Evolutionary conservation across 2,329 filamentous ascomycete species (phyloP).

Genomic region (Cyphellophora attinorum): DNA sequence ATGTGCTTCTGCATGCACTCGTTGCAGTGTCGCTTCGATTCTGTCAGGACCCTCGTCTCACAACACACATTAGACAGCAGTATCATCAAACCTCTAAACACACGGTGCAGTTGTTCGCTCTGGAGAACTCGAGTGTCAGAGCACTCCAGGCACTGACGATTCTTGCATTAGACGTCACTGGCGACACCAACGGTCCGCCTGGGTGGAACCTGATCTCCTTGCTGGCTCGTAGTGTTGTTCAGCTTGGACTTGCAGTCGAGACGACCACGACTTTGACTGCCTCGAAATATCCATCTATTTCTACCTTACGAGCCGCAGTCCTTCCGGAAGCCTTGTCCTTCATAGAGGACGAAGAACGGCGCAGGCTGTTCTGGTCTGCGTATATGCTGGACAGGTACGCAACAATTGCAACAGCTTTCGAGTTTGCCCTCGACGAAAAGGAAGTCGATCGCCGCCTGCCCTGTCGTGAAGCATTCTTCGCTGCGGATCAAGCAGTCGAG

Average conservation of each 20-base stretch:
- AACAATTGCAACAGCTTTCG: constrained; percentile 82
- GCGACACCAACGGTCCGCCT: constrained; percentile 78
- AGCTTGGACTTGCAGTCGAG: constrained; percentile 77
- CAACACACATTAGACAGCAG: constrained; percentile 59
- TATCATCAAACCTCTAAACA: constrained; percentile 78
- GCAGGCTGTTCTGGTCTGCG: constrained; percentile 87
- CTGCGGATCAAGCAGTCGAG: constrained; percentile 72
- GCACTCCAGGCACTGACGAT: constrained; percentile 81
- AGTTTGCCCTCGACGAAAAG: constrained; percentile 79
- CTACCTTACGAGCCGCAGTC: constrained; percentile 76
- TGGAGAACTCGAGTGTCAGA: constrained; percentile 84
- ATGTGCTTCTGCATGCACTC: constrained; percentile 76
- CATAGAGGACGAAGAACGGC: constrained; percentile 78
- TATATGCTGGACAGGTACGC: constrained; percentile 85
- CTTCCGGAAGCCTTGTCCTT: constrained; percentile 75
- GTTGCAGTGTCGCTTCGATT: constrained; percentile 81
- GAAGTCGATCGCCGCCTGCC: constrained; percentile 82
- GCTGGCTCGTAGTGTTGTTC: constrained; percentile 80
- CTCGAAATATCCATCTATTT: constrained; percentile 74
- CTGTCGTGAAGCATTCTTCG: constrained; percentile 78
- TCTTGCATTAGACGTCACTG: constrained; percentile 72
- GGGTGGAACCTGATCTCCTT: constrained; percentile 87
- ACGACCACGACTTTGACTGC: constrained; percentile 68
- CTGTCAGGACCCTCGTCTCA: constrained; percentile 66
- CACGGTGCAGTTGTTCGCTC: constrained; percentile 74